These are phyloP conservation scores for Colletotrichum lindemuthianum DNA, from an alignment of 2,329 filamentous ascomycete genomes.

Conservation along the genomic window DNA sequence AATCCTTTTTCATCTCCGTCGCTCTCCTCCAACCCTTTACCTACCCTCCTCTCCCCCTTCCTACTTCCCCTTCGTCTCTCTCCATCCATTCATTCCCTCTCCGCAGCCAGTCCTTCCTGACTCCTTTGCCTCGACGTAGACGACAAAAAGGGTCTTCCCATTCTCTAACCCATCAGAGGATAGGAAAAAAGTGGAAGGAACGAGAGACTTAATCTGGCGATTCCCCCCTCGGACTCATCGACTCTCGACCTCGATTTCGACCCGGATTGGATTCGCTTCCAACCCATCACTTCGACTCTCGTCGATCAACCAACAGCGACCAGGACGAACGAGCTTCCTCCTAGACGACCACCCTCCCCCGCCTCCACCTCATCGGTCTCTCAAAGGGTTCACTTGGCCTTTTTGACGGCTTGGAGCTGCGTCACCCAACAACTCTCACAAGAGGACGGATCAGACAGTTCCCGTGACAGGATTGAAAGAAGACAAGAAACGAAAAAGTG, in stretches of 20 bases:
- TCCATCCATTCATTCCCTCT: slow-evolving; percentile 66
- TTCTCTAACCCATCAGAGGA: slow-evolving; percentile 36
- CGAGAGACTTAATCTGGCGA: slow-evolving; percentile 37
- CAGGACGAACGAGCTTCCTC: slow-evolving; percentile 15
- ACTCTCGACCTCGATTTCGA: slow-evolving; percentile 2
- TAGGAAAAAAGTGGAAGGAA: slow-evolving; percentile 38
- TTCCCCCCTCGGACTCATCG: slow-evolving; percentile 37
- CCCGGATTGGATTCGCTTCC: too few relatives aligned
- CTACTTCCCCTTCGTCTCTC: slow-evolving; percentile 49
- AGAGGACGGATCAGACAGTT: slow-evolving; percentile 32
- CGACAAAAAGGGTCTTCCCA: slow-evolving; percentile 36
- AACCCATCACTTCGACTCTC: slow-evolving; percentile 7
- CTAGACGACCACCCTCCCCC: background rate
- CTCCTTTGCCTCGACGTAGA: slow-evolving; percentile 43
- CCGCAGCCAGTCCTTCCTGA: slow-evolving; percentile 60
- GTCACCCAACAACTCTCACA: slow-evolving; percentile 19
- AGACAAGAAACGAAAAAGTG: slow-evolving; percentile 43
- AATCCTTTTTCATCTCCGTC: slow-evolving; percentile 65
- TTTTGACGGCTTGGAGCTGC: slow-evolving; percentile 30
- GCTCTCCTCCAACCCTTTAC: slow-evolving; percentile 64
- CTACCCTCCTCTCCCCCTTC: slow-evolving; percentile 47
- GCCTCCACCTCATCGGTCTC: slow-evolving; percentile 26
- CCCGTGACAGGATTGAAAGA: slow-evolving; percentile 35
- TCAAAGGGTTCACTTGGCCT: slow-evolving; percentile 28
- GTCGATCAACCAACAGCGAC: slow-evolving; percentile 15